phyloP scores from a whole-genome alignment of 1,284 basidiomycete species.

The Ceratobasidium sp. region DNA sequence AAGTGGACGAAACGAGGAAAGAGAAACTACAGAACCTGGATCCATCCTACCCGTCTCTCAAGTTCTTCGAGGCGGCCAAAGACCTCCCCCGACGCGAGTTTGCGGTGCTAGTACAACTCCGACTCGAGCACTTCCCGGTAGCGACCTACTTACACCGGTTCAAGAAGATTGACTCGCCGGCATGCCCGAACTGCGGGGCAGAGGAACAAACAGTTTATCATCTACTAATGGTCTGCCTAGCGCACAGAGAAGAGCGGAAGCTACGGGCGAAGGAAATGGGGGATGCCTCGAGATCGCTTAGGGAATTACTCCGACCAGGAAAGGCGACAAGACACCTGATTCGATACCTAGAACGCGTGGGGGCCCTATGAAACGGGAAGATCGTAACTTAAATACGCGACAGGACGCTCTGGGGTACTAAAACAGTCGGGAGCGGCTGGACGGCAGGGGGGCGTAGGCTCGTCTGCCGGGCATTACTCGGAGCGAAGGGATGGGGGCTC shows the following conservation, averaged over 20 bases:
- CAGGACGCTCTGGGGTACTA: not conserved
- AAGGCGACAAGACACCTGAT: not conserved
- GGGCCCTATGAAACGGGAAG: too few species aligned
- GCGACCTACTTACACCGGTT: not conserved
- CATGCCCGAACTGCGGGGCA: too few species aligned
- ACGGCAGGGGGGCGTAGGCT: not conserved
- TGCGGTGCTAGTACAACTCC: slow-evolving; percentile 1
- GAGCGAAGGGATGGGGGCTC: not conserved
- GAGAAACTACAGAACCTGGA: not conserved
- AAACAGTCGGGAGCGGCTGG: not conserved
- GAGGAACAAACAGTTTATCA: too few species aligned
- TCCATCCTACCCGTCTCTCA: not conserved
- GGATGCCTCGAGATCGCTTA: not conserved
- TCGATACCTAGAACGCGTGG: not conserved
- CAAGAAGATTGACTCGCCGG: too few species aligned
- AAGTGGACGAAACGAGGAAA: not conserved
- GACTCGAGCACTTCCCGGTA: slow-evolving; percentile 13
- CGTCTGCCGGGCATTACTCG: slow-evolving; percentile 7
- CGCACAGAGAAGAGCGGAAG: too few species aligned
- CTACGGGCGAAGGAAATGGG: too few species aligned
- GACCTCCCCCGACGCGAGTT: not conserved
- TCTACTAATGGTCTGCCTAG: too few species aligned
- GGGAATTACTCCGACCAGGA: not conserved
- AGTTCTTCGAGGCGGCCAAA: not conserved
- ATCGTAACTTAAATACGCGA: too few species aligned